These are phyloP conservation scores for Bruguiera parviflora DNA, from an alignment of 345 rosid species.

Conservation along the genomic window DNA sequence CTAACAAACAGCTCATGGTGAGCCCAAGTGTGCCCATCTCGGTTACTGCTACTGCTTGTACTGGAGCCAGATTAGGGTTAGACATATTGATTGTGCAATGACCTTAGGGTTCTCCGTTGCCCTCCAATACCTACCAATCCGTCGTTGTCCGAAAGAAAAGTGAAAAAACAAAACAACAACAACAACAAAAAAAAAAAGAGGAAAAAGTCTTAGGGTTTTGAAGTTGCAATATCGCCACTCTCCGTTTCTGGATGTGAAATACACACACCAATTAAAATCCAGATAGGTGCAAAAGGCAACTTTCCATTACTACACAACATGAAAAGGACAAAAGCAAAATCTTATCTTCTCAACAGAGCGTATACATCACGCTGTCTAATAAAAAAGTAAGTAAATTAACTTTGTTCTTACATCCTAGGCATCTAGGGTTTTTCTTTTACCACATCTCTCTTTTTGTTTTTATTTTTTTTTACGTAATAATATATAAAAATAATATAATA, in stretches of 20 bases:
- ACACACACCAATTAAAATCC: constrained; percentile 26
- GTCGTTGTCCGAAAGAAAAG: too few species aligned
- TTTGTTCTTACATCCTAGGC: constrained; percentile 22
- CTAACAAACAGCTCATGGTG: too few species aligned
- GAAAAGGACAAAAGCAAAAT: constrained; percentile 8
- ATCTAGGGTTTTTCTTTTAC: constrained; percentile 34
- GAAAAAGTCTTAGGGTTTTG: constrained; percentile 38
- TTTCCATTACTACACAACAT: constrained; percentile 8
- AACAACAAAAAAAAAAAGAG: not conserved
- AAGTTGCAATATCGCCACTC: constrained; percentile 16
- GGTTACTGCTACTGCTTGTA: too few species aligned
- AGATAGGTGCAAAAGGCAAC: constrained; percentile 33
- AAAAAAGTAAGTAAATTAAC: not conserved
- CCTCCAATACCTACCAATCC: not conserved
- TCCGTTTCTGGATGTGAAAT: not conserved
- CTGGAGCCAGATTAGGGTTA: constrained; percentile 24
- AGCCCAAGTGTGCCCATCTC: too few species aligned
- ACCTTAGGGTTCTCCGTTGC: constrained; percentile 23
- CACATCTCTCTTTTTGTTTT: constrained; percentile 28
- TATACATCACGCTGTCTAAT: constrained; percentile 24
- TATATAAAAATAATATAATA: too few species aligned
- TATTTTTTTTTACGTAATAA: too few species aligned
- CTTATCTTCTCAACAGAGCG: constrained; percentile 27
- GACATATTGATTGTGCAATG: constrained; percentile 8
- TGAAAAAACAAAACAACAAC: too few species aligned